Base-by-base conservation (phyloP, 352 stramenopile species). In the Phytophthora hibernalis region DNA sequence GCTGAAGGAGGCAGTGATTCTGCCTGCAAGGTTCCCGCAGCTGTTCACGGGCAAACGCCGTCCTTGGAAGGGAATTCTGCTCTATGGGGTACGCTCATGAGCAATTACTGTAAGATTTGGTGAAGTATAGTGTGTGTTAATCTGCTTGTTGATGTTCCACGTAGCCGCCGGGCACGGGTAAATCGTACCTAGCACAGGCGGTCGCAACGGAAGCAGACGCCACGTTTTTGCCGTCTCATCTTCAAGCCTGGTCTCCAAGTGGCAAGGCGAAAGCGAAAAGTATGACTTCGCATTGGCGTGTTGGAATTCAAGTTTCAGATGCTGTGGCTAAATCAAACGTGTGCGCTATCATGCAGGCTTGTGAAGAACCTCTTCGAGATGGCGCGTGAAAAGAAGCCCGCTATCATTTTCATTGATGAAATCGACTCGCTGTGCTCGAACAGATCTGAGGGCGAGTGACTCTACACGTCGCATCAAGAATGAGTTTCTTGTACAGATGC, bases 291-390 rank as follows among this genome's bases (percentile, higher is more conserved):
- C 5, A 18, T 38, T 49, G 21, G 21, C 42, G 13, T 12, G 10
- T 28, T 65, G 21, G 6, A 38, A 44, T 7, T 28, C 9, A 13
- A 53, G 4, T 45, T 21, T 3, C n/a, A 45, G n/a, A 5, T 22
- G 38, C 13, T 49, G n/a, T 47, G 6, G 40, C 11, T 44, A 28
- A 26, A 21, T 54, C 30, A 11, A 67, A 5, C 52, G 31, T 42
- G 1, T 37, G 53, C 11, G 20, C 22, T 37, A 18, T 16, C 18
- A 3, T 47, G 5, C 18, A 96, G 94, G 52, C 80, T 99, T 35
- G 97, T 99, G 37, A 97, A 98, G 63, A 99, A 98, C 58, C 82
- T 99, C 12, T 99, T 99, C 74, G 94, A 99, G 57, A 98, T 99
- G 92, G 97, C 97, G 5, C 91, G 97, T 26, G 93, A 99, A 64